These are phyloP conservation scores for Pseudozyma tsukubaensis DNA, from an alignment of 1,284 basidiomycete species.

Conservation along the genomic window DNA sequence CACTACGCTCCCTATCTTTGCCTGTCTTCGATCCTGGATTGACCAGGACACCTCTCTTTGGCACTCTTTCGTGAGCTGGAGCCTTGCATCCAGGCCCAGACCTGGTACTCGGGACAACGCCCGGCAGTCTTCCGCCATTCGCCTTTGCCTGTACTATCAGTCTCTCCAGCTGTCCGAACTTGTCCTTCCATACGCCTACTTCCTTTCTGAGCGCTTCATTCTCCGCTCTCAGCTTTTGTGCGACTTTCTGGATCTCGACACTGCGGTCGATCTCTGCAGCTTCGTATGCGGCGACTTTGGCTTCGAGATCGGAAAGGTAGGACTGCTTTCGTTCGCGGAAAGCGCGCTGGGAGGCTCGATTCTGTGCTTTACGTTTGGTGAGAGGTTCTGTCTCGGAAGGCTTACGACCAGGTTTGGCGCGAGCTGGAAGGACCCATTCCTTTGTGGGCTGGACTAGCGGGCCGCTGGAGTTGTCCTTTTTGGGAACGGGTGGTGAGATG, in stretches of 20 bases:
- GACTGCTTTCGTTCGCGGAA: constrained; percentile 63
- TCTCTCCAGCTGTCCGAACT: constrained; percentile 40
- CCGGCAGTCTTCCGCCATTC: constrained; percentile 21
- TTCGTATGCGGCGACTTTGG: constrained; percentile 64
- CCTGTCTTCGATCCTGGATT: constrained; percentile 17
- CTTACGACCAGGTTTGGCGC: constrained; percentile 68
- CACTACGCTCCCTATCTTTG: constrained; percentile 20
- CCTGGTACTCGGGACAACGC: constrained; percentile 19
- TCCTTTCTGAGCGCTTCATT: constrained; percentile 50
- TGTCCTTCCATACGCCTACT: constrained; percentile 39
- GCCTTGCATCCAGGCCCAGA: constrained; percentile 49
- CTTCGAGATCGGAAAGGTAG: constrained; percentile 58
- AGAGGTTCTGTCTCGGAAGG: constrained; percentile 62
- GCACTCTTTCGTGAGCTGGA: constrained; percentile 43
- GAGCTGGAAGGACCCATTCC: constrained; percentile 66
- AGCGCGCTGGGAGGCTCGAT: constrained; percentile 62
- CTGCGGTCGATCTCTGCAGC: constrained; percentile 57
- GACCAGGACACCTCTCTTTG: constrained; percentile 33
- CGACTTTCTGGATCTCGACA: constrained; percentile 63
- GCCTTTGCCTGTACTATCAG: constrained; percentile 23
- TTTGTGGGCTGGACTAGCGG: constrained; percentile 59
- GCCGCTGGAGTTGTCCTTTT: constrained; percentile 26
- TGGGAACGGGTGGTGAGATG: constrained; percentile 4
- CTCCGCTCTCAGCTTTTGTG: constrained; percentile 56
- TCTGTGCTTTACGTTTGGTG: constrained; percentile 67